These are phyloP conservation scores for Urochloa ruziziensis DNA, from an alignment of 176 grass and related monocot species.

Conservation along the genomic window DNA sequence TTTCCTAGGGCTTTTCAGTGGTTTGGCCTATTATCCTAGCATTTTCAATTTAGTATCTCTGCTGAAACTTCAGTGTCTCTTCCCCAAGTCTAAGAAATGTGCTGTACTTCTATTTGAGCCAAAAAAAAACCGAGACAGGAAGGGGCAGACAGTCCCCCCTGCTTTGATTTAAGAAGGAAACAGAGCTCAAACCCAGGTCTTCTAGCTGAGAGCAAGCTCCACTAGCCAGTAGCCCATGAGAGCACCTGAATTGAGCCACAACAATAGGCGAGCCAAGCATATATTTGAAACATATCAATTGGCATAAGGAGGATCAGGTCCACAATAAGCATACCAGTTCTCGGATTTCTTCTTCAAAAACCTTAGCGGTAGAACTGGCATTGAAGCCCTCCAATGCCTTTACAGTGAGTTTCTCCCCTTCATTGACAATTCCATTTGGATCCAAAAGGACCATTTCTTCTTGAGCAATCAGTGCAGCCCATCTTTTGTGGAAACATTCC, in stretches of 20 bases:
- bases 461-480: conserved; percentile 44
- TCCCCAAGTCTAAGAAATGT: not conserved
- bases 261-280: not conserved
- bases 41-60: not conserved
- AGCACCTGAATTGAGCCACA: too few relatives aligned
- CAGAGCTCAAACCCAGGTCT: too few relatives aligned
- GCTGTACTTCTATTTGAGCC: not conserved
- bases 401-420: conserved; percentile 43
- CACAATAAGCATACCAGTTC: conserved; percentile 71
- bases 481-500: conserved; percentile 65
- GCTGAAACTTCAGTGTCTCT: not conserved
- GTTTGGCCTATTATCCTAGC: not conserved
- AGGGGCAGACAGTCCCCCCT: too few relatives aligned
- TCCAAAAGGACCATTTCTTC: conserved; percentile 42
- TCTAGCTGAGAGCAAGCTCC: too few relatives aligned
- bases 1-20: not conserved
- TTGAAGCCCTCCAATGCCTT: conserved; percentile 71
- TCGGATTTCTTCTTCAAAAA: conserved; percentile 90
- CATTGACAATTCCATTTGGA: conserved; percentile 42
- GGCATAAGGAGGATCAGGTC: not conserved
- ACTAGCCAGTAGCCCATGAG: too few relatives aligned
- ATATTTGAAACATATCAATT: conserved; percentile 19
- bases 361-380: conserved; percentile 62
- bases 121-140: too few relatives aligned
- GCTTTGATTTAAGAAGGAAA: too few relatives aligned